Evolutionary conservation across 176 grass and related monocot species (phyloP).

Genomic region (Tillandsia leiboldiana): DNA sequence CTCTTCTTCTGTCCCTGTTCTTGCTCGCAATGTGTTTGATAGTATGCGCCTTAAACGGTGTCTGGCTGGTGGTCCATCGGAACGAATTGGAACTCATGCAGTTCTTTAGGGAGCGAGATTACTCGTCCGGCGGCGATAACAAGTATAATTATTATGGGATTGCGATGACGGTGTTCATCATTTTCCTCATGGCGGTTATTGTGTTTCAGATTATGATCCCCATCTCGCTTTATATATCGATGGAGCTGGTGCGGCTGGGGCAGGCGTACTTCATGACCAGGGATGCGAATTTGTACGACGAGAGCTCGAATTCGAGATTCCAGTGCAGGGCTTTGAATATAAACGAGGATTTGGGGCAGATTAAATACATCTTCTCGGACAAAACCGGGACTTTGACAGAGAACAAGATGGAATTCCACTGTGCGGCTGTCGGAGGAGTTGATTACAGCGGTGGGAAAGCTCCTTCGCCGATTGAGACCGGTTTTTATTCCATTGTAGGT

Average conservation of each 20-base stretch:
- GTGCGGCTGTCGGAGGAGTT: constrained; percentile 41
- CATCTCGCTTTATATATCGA: constrained; percentile 91
- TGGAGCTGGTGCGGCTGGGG: constrained; percentile 70
- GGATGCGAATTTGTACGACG: constrained; percentile 51
- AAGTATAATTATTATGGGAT: constrained; percentile 73
- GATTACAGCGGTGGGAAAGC: constrained; percentile 47
- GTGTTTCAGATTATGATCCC: constrained; percentile 90
- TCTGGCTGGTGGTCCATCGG: constrained; percentile 56
- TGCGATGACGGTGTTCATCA: constrained; percentile 59
- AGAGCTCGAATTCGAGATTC: constrained; percentile 46
- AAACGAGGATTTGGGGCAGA: constrained; percentile 90
- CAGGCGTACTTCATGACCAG: constrained; percentile 70
- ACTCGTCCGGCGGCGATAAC: constrained; percentile 33
- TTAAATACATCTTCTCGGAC: constrained; percentile 78
- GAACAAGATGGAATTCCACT: constrained; percentile 85
- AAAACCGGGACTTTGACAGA: constrained; percentile 90
- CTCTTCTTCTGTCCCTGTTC: constrained; percentile 50
- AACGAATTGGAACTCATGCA: constrained; percentile 40
- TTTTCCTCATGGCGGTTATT: constrained; percentile 71
- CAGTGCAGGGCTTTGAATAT: constrained; percentile 90
- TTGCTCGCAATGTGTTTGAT: constrained; percentile 51
- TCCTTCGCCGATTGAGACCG: constrained; percentile 20
- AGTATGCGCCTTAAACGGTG: constrained; percentile 38
- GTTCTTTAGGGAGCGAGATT: constrained; percentile 66
- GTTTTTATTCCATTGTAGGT: constrained; percentile 60